These are phyloP conservation scores for Colletotrichum tamarilloi DNA, from an alignment of 2,329 filamentous ascomycete genomes.

Conservation along the genomic window DNA sequence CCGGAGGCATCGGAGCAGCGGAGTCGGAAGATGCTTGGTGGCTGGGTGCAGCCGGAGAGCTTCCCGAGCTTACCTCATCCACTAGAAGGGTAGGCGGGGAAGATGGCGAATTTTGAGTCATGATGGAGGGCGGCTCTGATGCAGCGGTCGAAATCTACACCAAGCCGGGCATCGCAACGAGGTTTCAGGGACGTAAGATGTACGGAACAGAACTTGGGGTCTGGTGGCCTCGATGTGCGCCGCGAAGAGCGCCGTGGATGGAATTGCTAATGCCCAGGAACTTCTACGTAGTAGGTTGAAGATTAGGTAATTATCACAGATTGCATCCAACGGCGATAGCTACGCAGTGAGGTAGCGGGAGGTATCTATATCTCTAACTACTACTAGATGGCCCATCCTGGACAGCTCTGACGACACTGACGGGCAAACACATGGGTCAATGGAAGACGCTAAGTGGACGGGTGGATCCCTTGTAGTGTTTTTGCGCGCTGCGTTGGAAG, in stretches of 20 bases:
- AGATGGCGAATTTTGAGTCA: constrained; percentile 28
- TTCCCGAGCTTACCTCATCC: not conserved
- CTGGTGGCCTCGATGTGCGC: not conserved
- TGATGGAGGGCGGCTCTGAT: constrained; percentile 29
- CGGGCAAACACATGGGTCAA: constrained; percentile 33
- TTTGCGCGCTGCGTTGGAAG: not conserved
- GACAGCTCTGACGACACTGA: constrained; percentile 1
- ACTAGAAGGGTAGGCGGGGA: not conserved
- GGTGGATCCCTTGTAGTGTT: not conserved
- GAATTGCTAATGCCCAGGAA: not conserved
- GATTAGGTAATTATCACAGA: constrained; percentile 22
- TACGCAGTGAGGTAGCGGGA: not conserved
- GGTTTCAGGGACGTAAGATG: constrained; percentile 33
- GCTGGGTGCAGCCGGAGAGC: not conserved
- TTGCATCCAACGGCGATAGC: not conserved
- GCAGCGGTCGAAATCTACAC: constrained; percentile 4
- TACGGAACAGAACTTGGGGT: not conserved
- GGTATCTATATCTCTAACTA: not conserved
- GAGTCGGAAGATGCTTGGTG: not conserved
- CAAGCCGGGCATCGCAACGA: not conserved
- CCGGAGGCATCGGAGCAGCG: not conserved
- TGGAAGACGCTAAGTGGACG: constrained; percentile 30
- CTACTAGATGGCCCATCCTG: not conserved
- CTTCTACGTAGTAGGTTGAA: not conserved
- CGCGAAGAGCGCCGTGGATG: too few species aligned